These are phyloP conservation scores for Ceriops decandra DNA, from an alignment of 345 rosid species.

Conservation along the genomic window DNA sequence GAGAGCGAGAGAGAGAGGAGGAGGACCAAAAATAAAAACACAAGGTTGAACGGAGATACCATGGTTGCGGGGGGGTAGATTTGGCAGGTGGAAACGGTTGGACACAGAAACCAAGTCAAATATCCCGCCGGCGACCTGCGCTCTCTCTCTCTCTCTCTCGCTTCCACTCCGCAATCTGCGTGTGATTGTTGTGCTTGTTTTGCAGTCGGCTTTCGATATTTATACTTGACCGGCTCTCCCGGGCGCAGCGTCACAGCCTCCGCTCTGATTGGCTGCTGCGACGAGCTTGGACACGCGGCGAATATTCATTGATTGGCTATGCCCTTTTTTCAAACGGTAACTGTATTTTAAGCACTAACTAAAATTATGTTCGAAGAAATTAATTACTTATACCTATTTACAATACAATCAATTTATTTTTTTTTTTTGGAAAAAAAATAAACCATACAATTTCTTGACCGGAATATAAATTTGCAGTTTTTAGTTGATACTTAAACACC, in stretches of 20 bases:
- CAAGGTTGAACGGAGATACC: neutral
- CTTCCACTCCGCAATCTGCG: neutral
- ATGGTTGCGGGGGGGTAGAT: neutral
- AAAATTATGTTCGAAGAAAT: no score
- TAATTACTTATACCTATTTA: no score
- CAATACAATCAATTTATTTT: no score
- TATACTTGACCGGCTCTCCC: slow-evolving; percentile 10
- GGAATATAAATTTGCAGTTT: no score
- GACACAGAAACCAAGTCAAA: neutral
- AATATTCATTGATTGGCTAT: neutral
- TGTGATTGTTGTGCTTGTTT: neutral
- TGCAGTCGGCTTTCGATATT: neutral
- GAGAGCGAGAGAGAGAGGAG: neutral
- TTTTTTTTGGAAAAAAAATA: no score
- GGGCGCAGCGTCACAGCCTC: slow-evolving; percentile 23
- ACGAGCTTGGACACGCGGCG: neutral
- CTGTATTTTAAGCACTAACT: no score
- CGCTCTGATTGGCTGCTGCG: slow-evolving; percentile 8
- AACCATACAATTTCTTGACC: no score
- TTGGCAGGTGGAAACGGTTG: neutral
- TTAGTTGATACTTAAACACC: no score
- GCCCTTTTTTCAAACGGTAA: neutral
- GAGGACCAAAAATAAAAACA: neutral
- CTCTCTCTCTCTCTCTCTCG: neutral
- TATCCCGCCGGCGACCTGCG: neutral